These are phyloP conservation scores for Rhodomyrtus tomentosa DNA, from an alignment of 345 rosid genomes.

Conservation along the genomic window DNA sequence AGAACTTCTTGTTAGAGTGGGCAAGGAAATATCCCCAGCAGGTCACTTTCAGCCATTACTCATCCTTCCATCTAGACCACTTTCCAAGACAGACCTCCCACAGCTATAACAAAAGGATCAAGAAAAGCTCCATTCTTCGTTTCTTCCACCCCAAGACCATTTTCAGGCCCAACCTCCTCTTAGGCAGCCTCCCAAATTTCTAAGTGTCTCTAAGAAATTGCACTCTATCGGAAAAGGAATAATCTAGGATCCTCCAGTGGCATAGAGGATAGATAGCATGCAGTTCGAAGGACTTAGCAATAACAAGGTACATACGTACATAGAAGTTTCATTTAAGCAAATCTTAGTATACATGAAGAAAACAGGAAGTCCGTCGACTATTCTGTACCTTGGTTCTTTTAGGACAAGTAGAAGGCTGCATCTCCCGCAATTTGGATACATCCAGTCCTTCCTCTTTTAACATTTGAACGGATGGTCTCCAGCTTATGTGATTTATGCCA, in stretches of 20 bases:
- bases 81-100: not conserved
- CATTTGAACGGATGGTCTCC: conserved; percentile 86
- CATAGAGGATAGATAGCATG: not conserved
- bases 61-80: not conserved
- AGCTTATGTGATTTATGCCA: conserved; percentile 55
- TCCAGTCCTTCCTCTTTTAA: conserved; percentile 87
- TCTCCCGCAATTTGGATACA: conserved; percentile 28
- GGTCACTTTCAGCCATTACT: not conserved
- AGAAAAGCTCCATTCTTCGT: not conserved
- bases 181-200: not conserved
- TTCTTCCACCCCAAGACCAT: not conserved
- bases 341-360: not conserved
- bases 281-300: not conserved
- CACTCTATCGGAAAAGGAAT: not conserved
- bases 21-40: not conserved
- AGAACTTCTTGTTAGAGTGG: not conserved
- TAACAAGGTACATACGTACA: not conserved
- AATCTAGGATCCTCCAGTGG: not conserved
- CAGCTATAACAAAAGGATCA: not conserved
- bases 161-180: not conserved
- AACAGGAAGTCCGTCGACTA: not conserved
- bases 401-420: conserved; percentile 30
- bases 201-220: not conserved
- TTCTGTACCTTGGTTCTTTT: conserved; percentile 54
- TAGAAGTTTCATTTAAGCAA: not conserved